Evolutionary conservation across 75 land plant genomes (phyloP).

Genomic region (Sequoia sempervirens): DNA sequence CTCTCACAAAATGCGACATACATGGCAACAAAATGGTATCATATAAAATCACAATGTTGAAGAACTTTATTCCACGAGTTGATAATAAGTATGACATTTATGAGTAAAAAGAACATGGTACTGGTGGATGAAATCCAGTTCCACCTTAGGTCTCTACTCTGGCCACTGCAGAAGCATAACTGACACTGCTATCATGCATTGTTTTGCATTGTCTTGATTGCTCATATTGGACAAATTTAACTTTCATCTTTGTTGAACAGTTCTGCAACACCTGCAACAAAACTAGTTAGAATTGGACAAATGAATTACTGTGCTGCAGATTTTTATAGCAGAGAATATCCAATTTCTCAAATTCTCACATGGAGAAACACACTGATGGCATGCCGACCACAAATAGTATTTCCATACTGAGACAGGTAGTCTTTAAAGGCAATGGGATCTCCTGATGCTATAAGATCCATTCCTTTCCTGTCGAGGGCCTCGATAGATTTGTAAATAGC

Average conservation of each 20-base stretch:
- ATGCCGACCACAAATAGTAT: slow-evolving; percentile 95
- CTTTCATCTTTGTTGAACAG: slow-evolving; percentile 56
- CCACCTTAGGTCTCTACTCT: slow-evolving; percentile 23
- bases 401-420: slow-evolving; percentile 67
- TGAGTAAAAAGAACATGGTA: not conserved
- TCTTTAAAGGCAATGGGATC: slow-evolving; percentile 73
- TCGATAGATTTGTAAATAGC: slow-evolving; percentile 89
- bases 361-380: slow-evolving; percentile 93
- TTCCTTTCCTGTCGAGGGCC: slow-evolving; percentile 76
- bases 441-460: slow-evolving; percentile 86
- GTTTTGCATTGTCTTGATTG: slow-evolving; percentile 91
- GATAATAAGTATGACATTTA: not conserved
- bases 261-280: slow-evolving; percentile 69
- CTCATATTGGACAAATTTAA: slow-evolving; percentile 78
- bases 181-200: slow-evolving; percentile 90
- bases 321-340: not conserved
- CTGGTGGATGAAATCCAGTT: not conserved
- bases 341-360: slow-evolving; percentile 36
- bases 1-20: not conserved
- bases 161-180: slow-evolving; percentile 93
- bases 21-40: not conserved
- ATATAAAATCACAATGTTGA: not conserved
- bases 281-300: not conserved
- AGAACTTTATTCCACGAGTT: not conserved
- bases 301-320: not conserved